phyloP scores from a whole-genome alignment of 2,329 filamentous ascomycete species.

The Xylariaceae sp. region DNA sequence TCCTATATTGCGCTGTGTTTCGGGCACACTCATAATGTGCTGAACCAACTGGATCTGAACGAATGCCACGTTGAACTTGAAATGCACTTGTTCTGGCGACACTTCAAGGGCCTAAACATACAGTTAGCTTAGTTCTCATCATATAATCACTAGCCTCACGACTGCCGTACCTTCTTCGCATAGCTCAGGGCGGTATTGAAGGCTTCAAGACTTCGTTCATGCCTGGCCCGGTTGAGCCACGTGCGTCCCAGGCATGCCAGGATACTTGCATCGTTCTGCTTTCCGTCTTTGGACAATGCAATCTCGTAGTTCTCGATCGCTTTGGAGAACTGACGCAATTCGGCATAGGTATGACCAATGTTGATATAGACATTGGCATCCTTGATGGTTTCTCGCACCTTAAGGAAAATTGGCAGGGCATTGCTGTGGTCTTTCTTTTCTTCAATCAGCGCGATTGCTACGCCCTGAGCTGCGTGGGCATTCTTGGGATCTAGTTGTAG shows the following conservation, averaged over 20 bases:
- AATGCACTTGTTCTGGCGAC: conserved; percentile 78
- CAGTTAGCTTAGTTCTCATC: conserved; percentile 22
- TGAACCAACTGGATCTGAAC: conserved; percentile 92
- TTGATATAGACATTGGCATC: conserved; percentile 89
- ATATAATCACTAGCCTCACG: background rate
- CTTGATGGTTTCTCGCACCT: conserved; percentile 83
- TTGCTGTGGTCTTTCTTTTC: conserved; percentile 84
- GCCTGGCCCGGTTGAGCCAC: conserved; percentile 74
- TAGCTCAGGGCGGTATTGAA: conserved; percentile 55
- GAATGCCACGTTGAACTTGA: conserved; percentile 97
- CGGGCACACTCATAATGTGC: conserved; percentile 66
- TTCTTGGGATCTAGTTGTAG: conserved; percentile 92
- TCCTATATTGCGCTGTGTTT: conserved; percentile 69
- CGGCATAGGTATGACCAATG: conserved; percentile 85
- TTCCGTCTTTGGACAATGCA: conserved; percentile 72
- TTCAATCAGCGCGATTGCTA: conserved; percentile 89
- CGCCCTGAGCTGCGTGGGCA: conserved; percentile 90
- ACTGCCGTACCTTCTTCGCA: conserved; percentile 54
- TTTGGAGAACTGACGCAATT: conserved; percentile 82
- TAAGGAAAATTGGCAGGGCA: conserved; percentile 82
- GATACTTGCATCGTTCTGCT: conserved; percentile 67
- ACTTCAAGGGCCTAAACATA: conserved; percentile 61
- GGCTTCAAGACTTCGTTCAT: conserved; percentile 52
- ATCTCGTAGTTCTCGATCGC: conserved; percentile 93
- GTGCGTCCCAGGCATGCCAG: conserved; percentile 82